These are phyloP conservation scores for Kwoniella dendrophila DNA, from an alignment of 768 basidiomycete genomes.

Conservation along the genomic window DNA sequence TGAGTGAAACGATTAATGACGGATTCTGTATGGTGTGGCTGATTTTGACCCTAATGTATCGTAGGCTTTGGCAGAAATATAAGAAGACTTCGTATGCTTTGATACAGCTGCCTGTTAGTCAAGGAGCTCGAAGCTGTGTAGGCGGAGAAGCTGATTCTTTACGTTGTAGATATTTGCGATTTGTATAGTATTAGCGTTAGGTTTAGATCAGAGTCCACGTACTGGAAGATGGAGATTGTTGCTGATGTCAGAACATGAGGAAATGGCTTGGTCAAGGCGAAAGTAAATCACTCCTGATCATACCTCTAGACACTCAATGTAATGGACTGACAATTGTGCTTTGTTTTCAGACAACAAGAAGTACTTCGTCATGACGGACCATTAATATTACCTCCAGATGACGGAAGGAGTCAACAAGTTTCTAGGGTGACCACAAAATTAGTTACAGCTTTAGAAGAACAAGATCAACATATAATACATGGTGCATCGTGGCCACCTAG, in stretches of 20 bases:
- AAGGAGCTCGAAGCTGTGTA: neutral
- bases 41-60: neutral
- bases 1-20: too few relatives aligned
- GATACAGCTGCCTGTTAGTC: constrained; percentile 58
- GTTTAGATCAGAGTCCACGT: constrained; percentile 57
- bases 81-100: constrained; percentile 55
- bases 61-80: constrained; percentile 57
- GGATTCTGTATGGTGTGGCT: neutral
- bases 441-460: constrained; percentile 56
- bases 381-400: constrained; percentile 53
- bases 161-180: constrained; percentile 55
- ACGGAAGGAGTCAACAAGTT: constrained; percentile 54
- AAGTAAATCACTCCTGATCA: constrained; percentile 40
- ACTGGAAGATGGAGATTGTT: constrained; percentile 59
- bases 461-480: constrained; percentile 48
- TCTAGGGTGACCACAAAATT: constrained; percentile 56
- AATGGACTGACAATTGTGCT: neutral
- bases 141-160: neutral
- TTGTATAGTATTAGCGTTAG: constrained; percentile 58
- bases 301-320: neutral
- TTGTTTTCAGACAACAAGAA: constrained; percentile 54
- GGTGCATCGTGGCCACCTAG: constrained; percentile 54
- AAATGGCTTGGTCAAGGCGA: constrained; percentile 58
- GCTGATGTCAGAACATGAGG: constrained; percentile 59
- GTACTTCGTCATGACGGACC: constrained; percentile 56